A percentile compares a stretch with the other conserved stretches of the same genome.
phyloP scores from a whole-genome alignment of 2,329 filamentous ascomycete genomes.

The Fusarium albidum region DNA sequence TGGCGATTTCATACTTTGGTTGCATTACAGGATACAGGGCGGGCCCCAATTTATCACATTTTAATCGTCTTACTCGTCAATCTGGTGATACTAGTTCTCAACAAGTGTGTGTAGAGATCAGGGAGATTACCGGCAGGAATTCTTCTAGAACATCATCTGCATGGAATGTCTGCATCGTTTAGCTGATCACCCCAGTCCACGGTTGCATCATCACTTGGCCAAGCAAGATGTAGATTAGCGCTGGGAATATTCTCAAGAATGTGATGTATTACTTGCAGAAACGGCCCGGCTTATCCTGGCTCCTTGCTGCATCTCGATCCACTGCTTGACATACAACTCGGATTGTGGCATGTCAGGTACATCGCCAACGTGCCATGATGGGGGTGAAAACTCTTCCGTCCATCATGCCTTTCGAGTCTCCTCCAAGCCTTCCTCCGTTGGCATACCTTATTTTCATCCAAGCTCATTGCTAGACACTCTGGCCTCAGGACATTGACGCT shows the following conservation, averaged over 20 bases:
- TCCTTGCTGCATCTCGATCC: background rate
- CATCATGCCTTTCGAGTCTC: no score
- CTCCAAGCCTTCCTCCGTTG: no score
- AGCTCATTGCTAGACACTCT: no score
- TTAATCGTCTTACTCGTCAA: background rate
- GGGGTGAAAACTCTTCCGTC: background rate
- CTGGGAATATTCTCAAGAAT: background rate
- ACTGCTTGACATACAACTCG: background rate
- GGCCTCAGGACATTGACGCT: no score
- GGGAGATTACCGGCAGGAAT: background rate
- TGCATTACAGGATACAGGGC: conserved; percentile 11
- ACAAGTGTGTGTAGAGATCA: background rate
- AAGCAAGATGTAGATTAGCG: background rate
- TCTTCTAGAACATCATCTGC: background rate
- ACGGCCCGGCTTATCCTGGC: background rate
- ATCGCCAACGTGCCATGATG: background rate
- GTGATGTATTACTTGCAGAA: background rate
- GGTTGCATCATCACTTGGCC: background rate
- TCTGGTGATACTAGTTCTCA: background rate
- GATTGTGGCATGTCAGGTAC: background rate
- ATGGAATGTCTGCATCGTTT: background rate
- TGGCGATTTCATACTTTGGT: background rate
- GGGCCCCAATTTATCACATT: conserved; percentile 10
- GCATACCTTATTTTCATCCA: no score
- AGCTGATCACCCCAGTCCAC: background rate